Evolutionary conservation across 352 stramenopile species (phyloP).

Genomic region (Pythium phragmitis): DNA sequence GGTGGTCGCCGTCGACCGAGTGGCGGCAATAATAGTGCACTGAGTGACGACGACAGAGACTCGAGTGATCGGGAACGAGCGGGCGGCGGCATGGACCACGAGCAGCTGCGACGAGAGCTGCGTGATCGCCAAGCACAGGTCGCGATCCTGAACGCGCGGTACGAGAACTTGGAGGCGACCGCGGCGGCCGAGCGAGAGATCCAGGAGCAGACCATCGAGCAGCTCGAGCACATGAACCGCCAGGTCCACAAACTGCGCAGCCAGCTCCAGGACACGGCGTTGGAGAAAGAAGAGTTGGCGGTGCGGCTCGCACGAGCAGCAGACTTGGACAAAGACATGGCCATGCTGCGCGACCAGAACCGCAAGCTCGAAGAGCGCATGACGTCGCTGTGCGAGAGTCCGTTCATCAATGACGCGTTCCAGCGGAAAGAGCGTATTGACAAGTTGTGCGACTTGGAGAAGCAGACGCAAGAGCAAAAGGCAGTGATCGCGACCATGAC

Average conservation of each 20-base stretch:
- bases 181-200: constrained; percentile 80
- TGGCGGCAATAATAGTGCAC: constrained; percentile 30
- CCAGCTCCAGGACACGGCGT: constrained; percentile 70
- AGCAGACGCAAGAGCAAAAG: constrained; percentile 77
- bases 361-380: constrained; percentile 88
- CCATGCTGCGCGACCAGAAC: constrained; percentile 77
- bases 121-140: constrained; percentile 81
- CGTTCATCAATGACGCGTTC: constrained; percentile 93
- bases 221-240: constrained; percentile 91
- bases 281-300: constrained; percentile 83
- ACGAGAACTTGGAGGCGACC: constrained; percentile 88
- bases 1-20: not conserved
- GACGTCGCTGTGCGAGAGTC: constrained; percentile 89
- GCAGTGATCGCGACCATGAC: constrained; percentile 61
- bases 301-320: constrained; percentile 50
- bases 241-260: constrained; percentile 88
- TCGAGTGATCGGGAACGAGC: constrained; percentile 2
- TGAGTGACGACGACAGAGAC: constrained; percentile 29
- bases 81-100: constrained; percentile 28
- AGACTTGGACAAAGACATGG: constrained; percentile 83
- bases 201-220: constrained; percentile 85
- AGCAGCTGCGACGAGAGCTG: constrained; percentile 74
- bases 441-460: constrained; percentile 86
- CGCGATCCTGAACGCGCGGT: constrained; percentile 84
- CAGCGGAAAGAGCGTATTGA: constrained; percentile 85